Conservation (phyloP, 2,329 filamentous ascomycete species). For the Fusarium heterosporum region DNA sequence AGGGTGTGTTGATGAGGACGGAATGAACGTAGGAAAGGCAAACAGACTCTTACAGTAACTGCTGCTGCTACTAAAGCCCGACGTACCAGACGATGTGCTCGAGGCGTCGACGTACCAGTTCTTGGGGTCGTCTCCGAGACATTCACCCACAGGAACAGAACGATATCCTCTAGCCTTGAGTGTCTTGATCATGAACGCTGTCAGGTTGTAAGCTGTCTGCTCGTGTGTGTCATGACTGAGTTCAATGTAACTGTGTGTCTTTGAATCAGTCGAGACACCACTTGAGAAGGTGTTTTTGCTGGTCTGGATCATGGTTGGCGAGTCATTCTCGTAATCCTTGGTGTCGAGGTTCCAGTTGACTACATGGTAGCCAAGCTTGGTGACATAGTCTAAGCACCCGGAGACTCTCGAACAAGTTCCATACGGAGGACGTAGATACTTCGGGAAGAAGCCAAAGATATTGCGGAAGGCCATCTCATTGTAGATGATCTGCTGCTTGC, state of each 20-base stretch:
- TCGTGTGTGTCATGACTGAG: conserved; percentile 65
- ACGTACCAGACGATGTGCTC: conserved; percentile 18
- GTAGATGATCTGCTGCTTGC: conserved; percentile 55
- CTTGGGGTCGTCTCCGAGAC: conserved; percentile 61
- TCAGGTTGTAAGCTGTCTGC: conserved; percentile 57
- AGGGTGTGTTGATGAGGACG: neutral
- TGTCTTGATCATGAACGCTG: conserved; percentile 56
- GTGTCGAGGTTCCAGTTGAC: conserved; percentile 70
- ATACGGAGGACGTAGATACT: conserved; percentile 58
- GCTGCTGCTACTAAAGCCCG: conserved; percentile 37
- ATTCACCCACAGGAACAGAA: conserved; percentile 67
- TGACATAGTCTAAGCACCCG: conserved; percentile 53
- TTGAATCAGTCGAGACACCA: conserved; percentile 50
- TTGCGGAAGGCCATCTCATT: conserved; percentile 59
- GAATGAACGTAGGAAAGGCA: neutral
- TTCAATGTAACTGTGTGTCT: conserved; percentile 57
- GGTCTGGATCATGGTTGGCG: conserved; percentile 60
- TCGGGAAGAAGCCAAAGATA: conserved; percentile 55
- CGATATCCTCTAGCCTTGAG: conserved; percentile 56
- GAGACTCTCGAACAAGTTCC: conserved; percentile 54
- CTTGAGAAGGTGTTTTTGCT: conserved; percentile 54
- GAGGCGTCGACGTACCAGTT: conserved; percentile 62
- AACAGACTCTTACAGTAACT: conserved; percentile 4
- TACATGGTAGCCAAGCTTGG: conserved; percentile 64
- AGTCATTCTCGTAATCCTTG: conserved; percentile 67